Evolutionary conservation across 2,329 filamentous ascomycete species (phyloP), one percentile per base, ranked within the genome.

Genomic region (Delphinella strobiligena): DNA sequence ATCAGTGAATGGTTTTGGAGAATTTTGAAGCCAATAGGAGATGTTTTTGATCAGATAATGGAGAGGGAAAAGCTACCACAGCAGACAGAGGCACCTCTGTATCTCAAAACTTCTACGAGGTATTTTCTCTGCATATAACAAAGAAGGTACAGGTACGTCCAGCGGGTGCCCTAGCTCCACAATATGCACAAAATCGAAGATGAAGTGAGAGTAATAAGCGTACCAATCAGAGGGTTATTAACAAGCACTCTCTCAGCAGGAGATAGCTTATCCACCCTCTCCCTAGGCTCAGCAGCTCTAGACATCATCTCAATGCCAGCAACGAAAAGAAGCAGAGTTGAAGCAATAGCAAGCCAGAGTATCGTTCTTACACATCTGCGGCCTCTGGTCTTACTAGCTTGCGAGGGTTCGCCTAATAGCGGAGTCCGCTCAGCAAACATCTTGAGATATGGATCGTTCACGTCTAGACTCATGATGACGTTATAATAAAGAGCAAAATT

Each of bases 151-250:
- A n/a, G n/a, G n/a, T n/a, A n/a, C n/a, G n/a, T n/a, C n/a, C n/a
- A n/a, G n/a, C n/a, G n/a, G n/a, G n/a, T n/a, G n/a, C n/a, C n/a
- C n/a, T n/a, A n/a, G n/a, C n/a, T n/a, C n/a, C n/a, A n/a, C n/a
- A n/a, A n/a, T n/a, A n/a, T n/a, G n/a, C 12, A 18, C 10, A 11
- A 35, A n/a, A 12, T n/a, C 16, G 24, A 22, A 8, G 5, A 27
- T 14, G 5, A 34, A 9, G 34, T 36, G 24, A 8, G 14, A 19
- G 17, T 19, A 38, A 10, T 24, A 7, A 18, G 11, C 36, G 40
- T 19, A 63, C 61, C 61, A 46, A 64, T 63, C 30, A 63, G 51
- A 4, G 61, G 61, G 31, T 61, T 62, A 8, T 60, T 45, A 12
- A 47, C 52, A 34, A 64, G 32, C 2, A 64, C 59, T 34, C 50